Base-by-base conservation (phyloP, 2,329 filamentous ascomycete species). In the Diaporthe citriasiana region DNA sequence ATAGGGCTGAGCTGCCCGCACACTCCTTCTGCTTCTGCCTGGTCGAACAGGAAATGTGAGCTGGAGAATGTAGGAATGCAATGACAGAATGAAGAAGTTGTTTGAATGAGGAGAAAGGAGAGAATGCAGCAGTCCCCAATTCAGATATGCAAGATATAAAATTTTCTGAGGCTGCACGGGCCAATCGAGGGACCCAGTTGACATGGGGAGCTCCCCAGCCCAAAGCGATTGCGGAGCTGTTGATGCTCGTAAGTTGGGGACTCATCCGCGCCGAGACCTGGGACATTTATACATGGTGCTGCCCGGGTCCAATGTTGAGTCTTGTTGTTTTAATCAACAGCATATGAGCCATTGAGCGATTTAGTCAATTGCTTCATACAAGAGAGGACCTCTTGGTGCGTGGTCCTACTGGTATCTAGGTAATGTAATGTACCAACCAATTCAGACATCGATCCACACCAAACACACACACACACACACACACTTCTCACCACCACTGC, bases 91-190 rank as follows among this genome's bases (percentile, higher is more conserved):
- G 19, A 40, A n/a, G 40, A 51, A 50, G 40, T 17, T 57, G 35
- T 50, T 72, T 56, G 35, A n/a, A n/a, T 33, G 35, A 53, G 22
- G 38, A 56, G 25, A 10, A 17, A 57, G 19, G 17, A 33, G 35
- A 57, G 13, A 13, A 8, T 22, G 51, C 30, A 33, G 12, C 35
- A 25, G 50, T 57, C 45, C 35, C 50, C 59, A 69, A 69, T 27
- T 45, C n/a, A 68, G 10, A 17, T 38, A 27, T 35, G 50, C 63
- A 69, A 72, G 42, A 72, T 72, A 68, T 72, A 72, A 72, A 72
- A 55, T 63, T 71, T 71, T 71, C 70, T 35, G 56, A 30, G 15
- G 56, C n/a, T 63, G 70, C 70, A 71, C 70, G 70, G 70, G 50
- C 70, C 70, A 71, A 71, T 71, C 45, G 59, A 55, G 25, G 47